Conservation (phyloP, 2,329 filamentous ascomycete genomes). For the Fusarium devonianum region DNA sequence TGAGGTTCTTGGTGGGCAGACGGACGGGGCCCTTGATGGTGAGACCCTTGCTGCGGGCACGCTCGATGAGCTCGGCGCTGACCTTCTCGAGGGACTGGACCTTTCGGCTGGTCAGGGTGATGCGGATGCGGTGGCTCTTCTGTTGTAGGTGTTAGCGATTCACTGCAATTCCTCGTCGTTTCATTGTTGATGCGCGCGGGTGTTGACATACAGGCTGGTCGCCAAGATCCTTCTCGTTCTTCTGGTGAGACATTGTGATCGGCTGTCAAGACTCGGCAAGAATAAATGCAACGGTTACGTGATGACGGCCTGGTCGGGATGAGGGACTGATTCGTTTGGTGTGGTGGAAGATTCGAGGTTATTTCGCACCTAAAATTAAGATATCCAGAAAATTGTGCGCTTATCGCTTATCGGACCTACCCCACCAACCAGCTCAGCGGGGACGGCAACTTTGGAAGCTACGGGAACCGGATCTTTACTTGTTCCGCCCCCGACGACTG, state of each 20-base stretch:
- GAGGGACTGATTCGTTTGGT: conserved; percentile 33
- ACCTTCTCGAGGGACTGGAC: conserved; percentile 97
- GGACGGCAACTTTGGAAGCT: too few species aligned
- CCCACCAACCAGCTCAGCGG: conserved; percentile 5
- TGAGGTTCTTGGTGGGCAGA: conserved; percentile 95
- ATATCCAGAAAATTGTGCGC: conserved; percentile 29
- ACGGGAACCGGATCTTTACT: too few species aligned
- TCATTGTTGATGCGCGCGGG: not conserved
- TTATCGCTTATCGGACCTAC: conserved; percentile 28
- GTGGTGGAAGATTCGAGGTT: conserved; percentile 18
- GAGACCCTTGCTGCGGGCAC: conserved; percentile 97
- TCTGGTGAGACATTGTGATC: conserved; percentile 88
- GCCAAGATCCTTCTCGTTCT: conserved; percentile 92
- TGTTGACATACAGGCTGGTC: conserved; percentile 76
- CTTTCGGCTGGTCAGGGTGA: conserved; percentile 96
- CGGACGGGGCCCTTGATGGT: conserved; percentile 98
- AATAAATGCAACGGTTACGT: conserved; percentile 76
- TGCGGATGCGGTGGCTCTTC: conserved; percentile 98
- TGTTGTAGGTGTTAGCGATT: conserved; percentile 45
- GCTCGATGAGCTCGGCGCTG: conserved; percentile 97
- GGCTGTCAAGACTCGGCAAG: conserved; percentile 77
- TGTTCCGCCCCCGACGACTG: not conserved
- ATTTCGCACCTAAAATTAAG: conserved; percentile 27
- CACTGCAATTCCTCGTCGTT: conserved; percentile 1
- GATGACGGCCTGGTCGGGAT: conserved; percentile 64